phyloP scores from a whole-genome alignment of 202 grass and related monocot species.

The Setaria italica region DNA sequence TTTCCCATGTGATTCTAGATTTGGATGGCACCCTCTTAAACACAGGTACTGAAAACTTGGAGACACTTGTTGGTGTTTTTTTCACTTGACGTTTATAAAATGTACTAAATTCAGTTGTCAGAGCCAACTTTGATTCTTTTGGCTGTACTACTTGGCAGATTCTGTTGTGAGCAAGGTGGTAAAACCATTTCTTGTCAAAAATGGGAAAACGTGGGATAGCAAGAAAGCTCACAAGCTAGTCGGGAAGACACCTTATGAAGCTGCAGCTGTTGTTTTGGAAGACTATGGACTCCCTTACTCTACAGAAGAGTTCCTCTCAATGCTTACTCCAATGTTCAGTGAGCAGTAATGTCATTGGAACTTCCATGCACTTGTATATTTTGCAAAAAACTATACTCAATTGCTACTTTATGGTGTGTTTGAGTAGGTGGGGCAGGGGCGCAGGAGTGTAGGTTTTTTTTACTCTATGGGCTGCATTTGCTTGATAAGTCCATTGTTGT shows the following conservation, averaged over 20 bases:
- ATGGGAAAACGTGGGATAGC: constrained; percentile 88
- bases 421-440: neutral
- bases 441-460: constrained; percentile 19
- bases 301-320: constrained; percentile 76
- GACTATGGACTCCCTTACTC: constrained; percentile 86
- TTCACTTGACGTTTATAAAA: neutral
- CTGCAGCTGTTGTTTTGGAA: constrained; percentile 72
- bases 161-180: constrained; percentile 71
- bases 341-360: constrained; percentile 66
- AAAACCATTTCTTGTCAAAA: constrained; percentile 70
- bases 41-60: constrained; percentile 66
- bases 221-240: constrained; percentile 75
- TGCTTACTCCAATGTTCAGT: constrained; percentile 77
- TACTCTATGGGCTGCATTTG: constrained; percentile 10
- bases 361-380: constrained; percentile 23
- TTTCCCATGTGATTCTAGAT: constrained; percentile 93
- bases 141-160: constrained; percentile 61
- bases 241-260: constrained; percentile 86
- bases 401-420: neutral
- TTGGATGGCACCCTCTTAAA: constrained; percentile 97
- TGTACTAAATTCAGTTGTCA: constrained; percentile 16
- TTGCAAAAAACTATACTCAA: neutral
- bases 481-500: neutral
- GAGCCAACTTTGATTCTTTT: constrained; percentile 32
- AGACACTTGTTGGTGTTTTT: neutral